Conservation (phyloP, 768 basidiomycete genomes). For the Rhodotorula sphaerocarpa region DNA sequence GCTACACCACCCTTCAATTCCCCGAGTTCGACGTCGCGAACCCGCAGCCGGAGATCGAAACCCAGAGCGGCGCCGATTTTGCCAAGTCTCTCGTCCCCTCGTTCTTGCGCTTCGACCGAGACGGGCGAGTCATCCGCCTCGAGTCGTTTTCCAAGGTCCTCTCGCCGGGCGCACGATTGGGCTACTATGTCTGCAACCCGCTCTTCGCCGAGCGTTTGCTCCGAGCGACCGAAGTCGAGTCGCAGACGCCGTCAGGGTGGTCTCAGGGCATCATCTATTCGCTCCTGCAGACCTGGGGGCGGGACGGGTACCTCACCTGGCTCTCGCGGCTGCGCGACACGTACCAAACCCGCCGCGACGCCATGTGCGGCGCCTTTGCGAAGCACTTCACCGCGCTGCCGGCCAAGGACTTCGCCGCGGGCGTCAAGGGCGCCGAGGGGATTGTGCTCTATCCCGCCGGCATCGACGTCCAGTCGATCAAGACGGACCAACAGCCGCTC, state of each 20-base stretch:
- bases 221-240: conserved; percentile 59
- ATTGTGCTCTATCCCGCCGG: neutral
- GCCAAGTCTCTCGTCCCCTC: conserved; percentile 32
- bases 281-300: conserved; percentile 56
- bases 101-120: conserved; percentile 56
- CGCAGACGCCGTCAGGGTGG: conserved; percentile 66
- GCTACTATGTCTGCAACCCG: conserved; percentile 70
- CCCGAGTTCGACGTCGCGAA: neutral
- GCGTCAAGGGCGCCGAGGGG: neutral
- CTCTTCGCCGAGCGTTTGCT: conserved; percentile 67
- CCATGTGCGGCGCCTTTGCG: conserved; percentile 56
- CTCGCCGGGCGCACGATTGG: conserved; percentile 65
- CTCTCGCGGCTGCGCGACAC: conserved; percentile 54
- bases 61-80: conserved; percentile 43
- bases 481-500: conserved; percentile 42
- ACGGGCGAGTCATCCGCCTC: conserved; percentile 73
- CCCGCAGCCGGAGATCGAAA: neutral
- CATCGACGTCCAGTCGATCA: neutral
- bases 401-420: neutral
- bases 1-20: neutral
- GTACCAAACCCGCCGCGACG: conserved; percentile 56
- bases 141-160: conserved; percentile 64
- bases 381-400: conserved; percentile 22
- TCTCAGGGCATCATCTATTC: conserved; percentile 53
- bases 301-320: conserved; percentile 68